phyloP scores from a whole-genome alignment of 2,329 filamentous ascomycete species.

The Parastagonospora avenae region DNA sequence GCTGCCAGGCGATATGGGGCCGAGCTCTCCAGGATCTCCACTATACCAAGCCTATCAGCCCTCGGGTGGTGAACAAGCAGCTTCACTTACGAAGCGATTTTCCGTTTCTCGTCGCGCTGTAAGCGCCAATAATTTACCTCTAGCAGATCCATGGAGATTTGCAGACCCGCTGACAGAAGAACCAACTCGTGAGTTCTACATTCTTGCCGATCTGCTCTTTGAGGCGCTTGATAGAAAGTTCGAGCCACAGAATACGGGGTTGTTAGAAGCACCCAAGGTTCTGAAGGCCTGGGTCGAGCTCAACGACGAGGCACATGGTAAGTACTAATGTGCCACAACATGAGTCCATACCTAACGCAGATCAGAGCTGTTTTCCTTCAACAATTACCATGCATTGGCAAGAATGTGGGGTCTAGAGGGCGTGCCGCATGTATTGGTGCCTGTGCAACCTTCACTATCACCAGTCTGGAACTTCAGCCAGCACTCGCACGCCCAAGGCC shows the following conservation, averaged over 20 bases:
- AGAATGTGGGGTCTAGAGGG: slow-evolving; percentile 41
- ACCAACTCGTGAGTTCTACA: slow-evolving; percentile 44
- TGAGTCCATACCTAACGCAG: slow-evolving; percentile 1
- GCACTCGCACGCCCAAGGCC: slow-evolving; percentile 27
- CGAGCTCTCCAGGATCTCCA: slow-evolving; percentile 24
- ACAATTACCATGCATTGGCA: slow-evolving; percentile 35
- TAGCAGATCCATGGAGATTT: slow-evolving; percentile 44
- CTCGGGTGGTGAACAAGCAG: slow-evolving; percentile 13
- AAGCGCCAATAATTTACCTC: slow-evolving; percentile 31
- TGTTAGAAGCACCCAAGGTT: slow-evolving; percentile 42
- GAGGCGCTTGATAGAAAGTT: slow-evolving; percentile 41
- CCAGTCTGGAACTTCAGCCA: slow-evolving; percentile 39
- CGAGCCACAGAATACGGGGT: slow-evolving; percentile 41
- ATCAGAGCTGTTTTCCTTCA: slow-evolving; percentile 35
- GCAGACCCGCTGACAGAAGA: slow-evolving; percentile 38
- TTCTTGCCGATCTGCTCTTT: slow-evolving; percentile 42
- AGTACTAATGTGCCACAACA: slow-evolving; percentile 7
- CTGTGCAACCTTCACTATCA: slow-evolving; percentile 27
- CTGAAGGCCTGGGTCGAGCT: slow-evolving; percentile 38
- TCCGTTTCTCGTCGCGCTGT: slow-evolving; percentile 36
- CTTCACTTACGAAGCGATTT: slow-evolving; percentile 26
- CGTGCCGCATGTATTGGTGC: slow-evolving; percentile 44
- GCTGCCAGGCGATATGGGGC: slow-evolving; percentile 41
- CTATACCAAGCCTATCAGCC: slow-evolving; percentile 38
- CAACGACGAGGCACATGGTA: slow-evolving; percentile 35